These are phyloP conservation scores for Didymella glomerata DNA, from an alignment of 2,329 filamentous ascomycete genomes.

Conservation along the genomic window DNA sequence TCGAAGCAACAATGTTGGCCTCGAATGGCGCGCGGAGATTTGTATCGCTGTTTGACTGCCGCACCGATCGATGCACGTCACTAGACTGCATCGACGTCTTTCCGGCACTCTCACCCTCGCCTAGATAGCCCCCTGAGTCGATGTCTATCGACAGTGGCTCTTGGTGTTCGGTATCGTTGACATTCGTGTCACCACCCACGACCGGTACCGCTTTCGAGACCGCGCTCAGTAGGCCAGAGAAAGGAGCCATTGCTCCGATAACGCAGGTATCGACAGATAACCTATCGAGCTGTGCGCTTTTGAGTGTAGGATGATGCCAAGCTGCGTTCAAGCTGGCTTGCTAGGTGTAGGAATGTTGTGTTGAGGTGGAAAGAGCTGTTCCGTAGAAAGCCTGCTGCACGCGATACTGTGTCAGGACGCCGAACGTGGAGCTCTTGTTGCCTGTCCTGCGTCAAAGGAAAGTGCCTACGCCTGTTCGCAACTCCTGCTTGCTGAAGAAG, in stretches of 20 bases:
- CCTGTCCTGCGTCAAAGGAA: neutral
- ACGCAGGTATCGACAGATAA: neutral
- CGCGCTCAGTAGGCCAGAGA: neutral
- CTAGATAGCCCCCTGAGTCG: neutral
- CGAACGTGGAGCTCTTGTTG: no score
- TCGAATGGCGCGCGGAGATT: neutral
- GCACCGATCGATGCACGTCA: neutral
- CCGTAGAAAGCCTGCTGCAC: neutral
- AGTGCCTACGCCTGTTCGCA: neutral
- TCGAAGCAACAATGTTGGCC: neutral
- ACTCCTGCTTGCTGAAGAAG: neutral
- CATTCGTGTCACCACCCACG: neutral
- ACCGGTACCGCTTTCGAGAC: constrained; percentile 1
- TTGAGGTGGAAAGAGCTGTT: neutral
- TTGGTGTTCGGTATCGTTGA: neutral
- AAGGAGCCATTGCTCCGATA: neutral
- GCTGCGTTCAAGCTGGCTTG: neutral
- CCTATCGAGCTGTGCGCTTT: neutral
- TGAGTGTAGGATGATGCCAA: neutral
- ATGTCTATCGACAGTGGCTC: neutral
- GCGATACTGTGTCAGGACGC: neutral
- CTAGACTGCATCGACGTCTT: neutral
- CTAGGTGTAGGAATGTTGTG: constrained; percentile 2
- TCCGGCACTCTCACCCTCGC: neutral
- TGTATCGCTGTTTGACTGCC: neutral